Evolutionary conservation across 441 rosid genomes (phyloP).

Genomic region (Gossypium trilobum): DNA sequence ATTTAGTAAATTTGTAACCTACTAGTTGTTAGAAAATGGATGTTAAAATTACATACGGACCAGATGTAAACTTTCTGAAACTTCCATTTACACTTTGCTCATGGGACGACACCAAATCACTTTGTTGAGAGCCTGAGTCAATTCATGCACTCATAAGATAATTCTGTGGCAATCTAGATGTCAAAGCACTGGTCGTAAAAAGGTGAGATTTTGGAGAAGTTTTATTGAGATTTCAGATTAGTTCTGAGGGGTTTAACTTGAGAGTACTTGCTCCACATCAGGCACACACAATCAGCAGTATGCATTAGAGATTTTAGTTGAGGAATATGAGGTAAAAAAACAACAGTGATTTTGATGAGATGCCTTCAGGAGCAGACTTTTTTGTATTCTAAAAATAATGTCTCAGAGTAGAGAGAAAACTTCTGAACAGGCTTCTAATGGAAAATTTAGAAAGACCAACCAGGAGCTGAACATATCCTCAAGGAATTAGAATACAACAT

Average conservation of each 20-base stretch:
- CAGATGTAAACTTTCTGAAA: constrained; percentile 28
- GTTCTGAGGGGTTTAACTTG: neutral
- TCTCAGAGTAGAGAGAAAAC: neutral
- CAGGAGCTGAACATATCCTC: neutral
- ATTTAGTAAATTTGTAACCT: neutral
- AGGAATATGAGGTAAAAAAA: neutral
- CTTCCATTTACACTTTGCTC: constrained; percentile 25
- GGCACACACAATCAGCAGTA: neutral
- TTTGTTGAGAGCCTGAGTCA: constrained; percentile 28
- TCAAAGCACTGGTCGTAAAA: neutral
- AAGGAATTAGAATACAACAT: neutral
- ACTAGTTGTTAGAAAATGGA: neutral
- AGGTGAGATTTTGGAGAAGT: neutral
- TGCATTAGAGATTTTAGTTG: neutral
- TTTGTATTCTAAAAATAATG: neutral
- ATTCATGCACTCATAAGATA: neutral
- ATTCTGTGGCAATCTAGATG: neutral
- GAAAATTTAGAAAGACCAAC: neutral
- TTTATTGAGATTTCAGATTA: neutral
- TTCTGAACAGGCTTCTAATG: neutral
- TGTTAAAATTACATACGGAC: constrained; percentile 20
- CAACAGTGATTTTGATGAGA: neutral
- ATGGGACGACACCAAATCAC: constrained; percentile 20
- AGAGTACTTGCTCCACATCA: neutral
- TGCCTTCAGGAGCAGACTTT: neutral